Evolutionary conservation across 2,329 filamentous ascomycete genomes (phyloP), one percentile per base, ranked within the genome.

Genomic region (Ascosphaera apis): DNA sequence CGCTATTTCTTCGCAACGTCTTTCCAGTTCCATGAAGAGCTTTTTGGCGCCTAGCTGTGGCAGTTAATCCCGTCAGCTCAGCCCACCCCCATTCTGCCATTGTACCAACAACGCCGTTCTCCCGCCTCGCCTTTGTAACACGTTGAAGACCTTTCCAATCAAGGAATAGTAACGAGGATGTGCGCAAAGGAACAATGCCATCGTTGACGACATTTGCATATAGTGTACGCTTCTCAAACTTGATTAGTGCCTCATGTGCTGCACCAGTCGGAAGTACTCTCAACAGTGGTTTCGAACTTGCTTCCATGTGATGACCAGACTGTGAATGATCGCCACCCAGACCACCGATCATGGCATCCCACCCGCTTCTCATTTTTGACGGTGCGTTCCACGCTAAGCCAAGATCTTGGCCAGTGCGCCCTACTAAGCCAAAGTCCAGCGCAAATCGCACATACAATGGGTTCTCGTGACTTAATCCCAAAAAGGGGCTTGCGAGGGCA

Each of bases 121-220:
- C 86, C 51, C 88, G 65, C 15, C 86, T 70, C 8, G 88, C 86
- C 55, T 98, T 98, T 44, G 95, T 83, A 1, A 98, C 88, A 28
- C 82, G 76, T 3, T 78, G 86, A 3, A 98, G 61, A 0, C 88
- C 88, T 55, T 84, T 78, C 88, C 88, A 98, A 51, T 98, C 88
- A 1, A 98, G 61, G 48, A 98, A 98, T 4, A 98, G 58, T n/a
- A 98, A 62, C 53, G 86, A 98, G 42, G 86, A 95, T 3, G 88
- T 98, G 15, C 88, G 72, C 23, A 98, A 60, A 2, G 88, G 88
- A 3, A 98, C 88, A 45, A 98, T 93, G 2, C 84, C 86, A 55
- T 95, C 86, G 49, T 95, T 95, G 45, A 95, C 86, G 9, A 95
- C 84, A 48, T 95, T 95, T 2, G 84, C 92, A 53, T 95, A 95